Percentiles rank a stretch among this genome's conserved stretches.
Evolutionary conservation across 2,329 filamentous ascomycete genomes (phyloP).

Genomic region (Aspergillus neotritici): DNA sequence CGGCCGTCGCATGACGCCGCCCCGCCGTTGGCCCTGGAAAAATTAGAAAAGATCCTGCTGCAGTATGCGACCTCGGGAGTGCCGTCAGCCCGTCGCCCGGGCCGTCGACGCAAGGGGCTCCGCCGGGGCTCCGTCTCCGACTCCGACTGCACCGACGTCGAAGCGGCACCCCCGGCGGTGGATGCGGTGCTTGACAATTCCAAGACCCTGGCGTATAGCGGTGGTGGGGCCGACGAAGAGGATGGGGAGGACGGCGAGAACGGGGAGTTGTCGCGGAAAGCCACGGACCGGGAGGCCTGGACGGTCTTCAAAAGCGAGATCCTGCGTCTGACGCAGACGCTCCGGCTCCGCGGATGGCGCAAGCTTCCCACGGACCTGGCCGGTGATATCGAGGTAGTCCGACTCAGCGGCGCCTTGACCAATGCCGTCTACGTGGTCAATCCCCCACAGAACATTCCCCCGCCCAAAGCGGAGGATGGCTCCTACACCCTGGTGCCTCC

Average conservation of each 20-base stretch:
- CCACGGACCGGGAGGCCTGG: constrained; percentile 74
- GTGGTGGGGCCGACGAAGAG: constrained; percentile 45
- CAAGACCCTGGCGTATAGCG: constrained; percentile 73
- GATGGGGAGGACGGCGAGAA: constrained; percentile 40
- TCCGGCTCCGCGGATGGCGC: constrained; percentile 87
- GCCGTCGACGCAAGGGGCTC: constrained; percentile 35
- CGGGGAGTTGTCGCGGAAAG: constrained; percentile 37
- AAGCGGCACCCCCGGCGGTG: constrained; percentile 75
- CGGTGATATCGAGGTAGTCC: constrained; percentile 41
- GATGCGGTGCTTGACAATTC: constrained; percentile 84
- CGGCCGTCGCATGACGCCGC: constrained; percentile 58
- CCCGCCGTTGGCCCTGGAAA: constrained; percentile 68
- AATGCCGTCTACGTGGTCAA: constrained; percentile 95
- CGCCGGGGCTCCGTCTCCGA: constrained; percentile 62
- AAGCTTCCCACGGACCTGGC: constrained; percentile 56
- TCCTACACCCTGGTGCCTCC: constrained; percentile 35
- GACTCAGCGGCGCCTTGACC: constrained; percentile 78
- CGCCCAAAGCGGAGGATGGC: constrained; percentile 36
- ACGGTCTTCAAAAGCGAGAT: constrained; percentile 86
- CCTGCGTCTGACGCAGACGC: constrained; percentile 78
- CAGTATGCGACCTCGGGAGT: constrained; percentile 34
- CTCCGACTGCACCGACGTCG: constrained; percentile 77
- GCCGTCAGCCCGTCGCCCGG: constrained; percentile 18
- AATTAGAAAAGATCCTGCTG: constrained; percentile 65
- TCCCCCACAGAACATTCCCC: constrained; percentile 61